Base-by-base conservation (phyloP, 2,329 filamentous ascomycete species). In the Colletotrichum costaricense region DNA sequence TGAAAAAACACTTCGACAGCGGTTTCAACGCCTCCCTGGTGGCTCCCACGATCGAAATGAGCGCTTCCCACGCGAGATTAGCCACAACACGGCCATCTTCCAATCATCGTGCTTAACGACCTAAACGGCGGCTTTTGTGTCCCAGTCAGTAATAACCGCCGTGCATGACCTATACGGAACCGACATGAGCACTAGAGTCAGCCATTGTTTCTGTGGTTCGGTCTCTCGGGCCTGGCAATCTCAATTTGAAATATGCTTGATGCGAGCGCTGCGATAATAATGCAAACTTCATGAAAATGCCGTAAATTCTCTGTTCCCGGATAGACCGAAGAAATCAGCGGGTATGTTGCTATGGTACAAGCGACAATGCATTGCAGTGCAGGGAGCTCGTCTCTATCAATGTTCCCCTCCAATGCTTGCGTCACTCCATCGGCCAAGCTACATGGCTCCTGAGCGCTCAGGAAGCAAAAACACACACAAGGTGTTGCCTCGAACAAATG, bases 51-150 rank as follows among this genome's bases (percentile, higher is more conserved):
- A 28, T 72, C 26, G 59, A 73, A 74, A 73, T 69, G 63, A 69
- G 52, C 38, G 30, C 46, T 73, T 28, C 57, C 69, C 55, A 73
- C 65, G 74, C 69, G 74, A 75, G 46, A 75, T 75, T 75, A 67
- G 46, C 52, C 69, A 69, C 54, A 65, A 57, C 54, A 65, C 11
- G 52, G 28, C 26, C 12, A 9, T 59, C 62, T 59, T 57, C 71
- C 63, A 68, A 69, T 57, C 69, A 69, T 55, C 64, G 60, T 33
- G 67, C 60, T n/a, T 64, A 30, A 64, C 30, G 58, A 42, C 26
- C 14, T 28, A 11, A 38, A 54, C 19, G n/a, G 22, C 28, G 56
- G 46, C 28, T 58, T 42, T 24, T 35, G 22, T 46, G 22, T 42
- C 26, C 59, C 60, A 28, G 63, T 52, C 58, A 65, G 58, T 26